Evolutionary conservation across 2,329 filamentous ascomycete genomes (phyloP).

Genomic region (Rutstroemia sp.): DNA sequence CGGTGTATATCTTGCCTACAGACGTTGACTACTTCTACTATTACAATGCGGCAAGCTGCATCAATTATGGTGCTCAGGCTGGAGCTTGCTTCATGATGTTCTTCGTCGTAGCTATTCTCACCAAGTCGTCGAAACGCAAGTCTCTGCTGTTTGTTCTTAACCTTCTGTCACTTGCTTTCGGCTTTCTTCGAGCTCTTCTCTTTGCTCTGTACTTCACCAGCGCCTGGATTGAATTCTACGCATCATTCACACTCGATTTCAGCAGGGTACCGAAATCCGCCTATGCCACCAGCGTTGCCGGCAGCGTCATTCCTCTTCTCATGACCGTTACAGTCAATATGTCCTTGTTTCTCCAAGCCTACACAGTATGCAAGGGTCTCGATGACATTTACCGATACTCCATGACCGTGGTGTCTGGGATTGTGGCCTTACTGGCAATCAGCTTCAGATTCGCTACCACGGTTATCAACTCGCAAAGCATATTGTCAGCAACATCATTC

Average conservation of each 20-base stretch:
- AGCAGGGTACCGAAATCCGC: constrained; percentile 35
- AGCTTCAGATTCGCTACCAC: constrained; percentile 45
- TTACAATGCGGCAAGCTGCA: constrained; percentile 40
- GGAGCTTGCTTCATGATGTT: constrained; percentile 52
- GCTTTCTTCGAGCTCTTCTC: constrained; percentile 43
- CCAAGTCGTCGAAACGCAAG: constrained; percentile 48
- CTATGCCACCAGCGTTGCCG: constrained; percentile 40
- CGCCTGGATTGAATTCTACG: constrained; percentile 43
- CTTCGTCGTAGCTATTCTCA: constrained; percentile 50
- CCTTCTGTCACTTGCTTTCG: constrained; percentile 44
- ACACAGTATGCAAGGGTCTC: constrained; percentile 46
- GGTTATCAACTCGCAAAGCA: constrained; percentile 36
- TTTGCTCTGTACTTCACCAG: constrained; percentile 43
- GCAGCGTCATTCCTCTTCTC: constrained; percentile 42
- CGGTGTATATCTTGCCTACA: constrained; percentile 34
- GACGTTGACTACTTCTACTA: constrained; percentile 38
- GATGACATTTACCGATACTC: constrained; percentile 35
- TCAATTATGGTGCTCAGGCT: constrained; percentile 53
- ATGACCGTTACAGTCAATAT: constrained; percentile 47
- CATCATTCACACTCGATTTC: constrained; percentile 40
- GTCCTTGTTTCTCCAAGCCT: constrained; percentile 55
- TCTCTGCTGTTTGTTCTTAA: constrained; percentile 56
- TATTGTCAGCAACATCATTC: constrained; percentile 23
- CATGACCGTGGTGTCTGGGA: constrained; percentile 39
- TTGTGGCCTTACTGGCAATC: constrained; percentile 43